Evolutionary conservation across 176 grass and related monocot genomes (phyloP).

Genomic region (Oryza australiensis): DNA sequence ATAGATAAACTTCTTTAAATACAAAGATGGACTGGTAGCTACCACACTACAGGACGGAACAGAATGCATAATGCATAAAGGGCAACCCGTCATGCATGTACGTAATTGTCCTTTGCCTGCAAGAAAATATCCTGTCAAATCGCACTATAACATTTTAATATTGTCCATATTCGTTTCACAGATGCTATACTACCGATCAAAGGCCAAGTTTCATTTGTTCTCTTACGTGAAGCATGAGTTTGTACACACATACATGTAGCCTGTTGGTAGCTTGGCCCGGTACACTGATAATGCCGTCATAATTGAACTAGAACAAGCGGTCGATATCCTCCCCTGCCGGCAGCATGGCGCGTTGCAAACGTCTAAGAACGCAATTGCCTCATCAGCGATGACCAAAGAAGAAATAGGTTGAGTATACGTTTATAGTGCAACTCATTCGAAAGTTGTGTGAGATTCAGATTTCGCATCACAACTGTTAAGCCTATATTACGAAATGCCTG

Average conservation of each 20-base stretch:
- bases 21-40: not conserved
- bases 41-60: not conserved
- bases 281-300: slow-evolving; percentile 22
- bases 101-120: not conserved
- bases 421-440: not conserved
- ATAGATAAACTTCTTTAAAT: not conserved
- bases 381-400: slow-evolving; percentile 28
- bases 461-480: not conserved
- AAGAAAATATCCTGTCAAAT: slow-evolving; percentile 28
- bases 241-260: not conserved
- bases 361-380: slow-evolving; percentile 37
- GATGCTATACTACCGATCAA: not conserved
- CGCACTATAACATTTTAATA: not conserved
- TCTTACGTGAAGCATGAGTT: slow-evolving; percentile 37
- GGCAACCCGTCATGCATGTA: not conserved
- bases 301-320: slow-evolving; percentile 12
- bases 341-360: slow-evolving; percentile 23
- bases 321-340: not conserved
- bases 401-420: slow-evolving; percentile 15
- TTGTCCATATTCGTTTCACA: not conserved
- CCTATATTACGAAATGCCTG: not conserved
- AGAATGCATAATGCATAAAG: slow-evolving; percentile 2
- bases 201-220: slow-evolving; percentile 23
- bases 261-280: slow-evolving; percentile 8
- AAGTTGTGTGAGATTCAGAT: not conserved